Conservation (phyloP, 2,329 filamentous ascomycete species). For the Fusarium concolor region DNA sequence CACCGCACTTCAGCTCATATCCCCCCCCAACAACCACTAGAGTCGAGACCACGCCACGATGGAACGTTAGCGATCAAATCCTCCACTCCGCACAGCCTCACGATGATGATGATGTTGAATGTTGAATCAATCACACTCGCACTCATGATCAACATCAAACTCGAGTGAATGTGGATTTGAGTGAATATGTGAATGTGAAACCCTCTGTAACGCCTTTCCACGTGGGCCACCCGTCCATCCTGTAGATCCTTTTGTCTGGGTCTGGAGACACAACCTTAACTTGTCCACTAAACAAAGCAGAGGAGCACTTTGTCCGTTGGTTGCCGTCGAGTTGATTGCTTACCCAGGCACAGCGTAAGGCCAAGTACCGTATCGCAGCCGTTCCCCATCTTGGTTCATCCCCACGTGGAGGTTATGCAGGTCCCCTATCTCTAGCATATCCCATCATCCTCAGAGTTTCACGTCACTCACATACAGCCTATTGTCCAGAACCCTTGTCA, state of each 20-base stretch:
- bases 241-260: slow-evolving; percentile 16
- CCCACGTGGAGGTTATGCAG: slow-evolving; percentile 44
- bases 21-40: not conserved
- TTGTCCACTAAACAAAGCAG: not conserved
- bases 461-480: slow-evolving; percentile 14
- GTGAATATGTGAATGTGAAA: slow-evolving; percentile 13
- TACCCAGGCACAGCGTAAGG: not conserved
- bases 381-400: slow-evolving; percentile 25
- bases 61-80: not conserved
- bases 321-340: not conserved
- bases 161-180: slow-evolving; percentile 1
- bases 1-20: not conserved
- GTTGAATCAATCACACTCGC: not conserved
- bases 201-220: slow-evolving; percentile 31
- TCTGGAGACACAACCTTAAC: slow-evolving; percentile 20
- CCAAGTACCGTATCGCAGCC: slow-evolving; percentile 13
- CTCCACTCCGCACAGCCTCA: not conserved
- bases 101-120: not conserved
- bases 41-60: slow-evolving; percentile 29
- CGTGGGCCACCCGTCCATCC: slow-evolving; percentile 32
- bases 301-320: not conserved
- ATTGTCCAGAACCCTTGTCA: slow-evolving; percentile 14
- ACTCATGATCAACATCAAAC: slow-evolving; percentile 30
- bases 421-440: slow-evolving; percentile 40
- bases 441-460: slow-evolving; percentile 20